Evolutionary conservation across 73 alveolate species (phyloP), one percentile per base, ranked within the genome.

Genomic region (Blepharisma japonicum): DNA sequence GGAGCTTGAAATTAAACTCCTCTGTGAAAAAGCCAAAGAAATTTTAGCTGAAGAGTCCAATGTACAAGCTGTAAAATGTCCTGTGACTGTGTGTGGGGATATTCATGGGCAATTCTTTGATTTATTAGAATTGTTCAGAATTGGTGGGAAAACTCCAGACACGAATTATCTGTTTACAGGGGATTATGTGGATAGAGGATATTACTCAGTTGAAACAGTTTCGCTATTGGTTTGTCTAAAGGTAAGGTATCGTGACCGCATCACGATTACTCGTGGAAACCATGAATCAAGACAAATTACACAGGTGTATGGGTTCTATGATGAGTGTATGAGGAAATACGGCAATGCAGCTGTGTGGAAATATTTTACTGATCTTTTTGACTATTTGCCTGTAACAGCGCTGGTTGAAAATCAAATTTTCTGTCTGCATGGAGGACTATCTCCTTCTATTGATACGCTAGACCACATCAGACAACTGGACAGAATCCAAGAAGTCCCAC

Each of bases 351-450:
- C 74, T 68, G 89, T 86, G 6, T 87, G 94, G 94, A 87, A 85
- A 39, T 55, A 71, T 45, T 79, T 87, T 55, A 87, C 94, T 3
- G 95, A 86, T 18, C 56, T 81, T 6, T 94, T 93, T 84, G 97
- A 90, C 53, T 78, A 67, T 50, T 55, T 71, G 32, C 86, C 86
- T 20, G 49, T 77, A 39, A 14, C 86, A 53, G 88, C 85, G 9
- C 76, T 71, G 6, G 56, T 86, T 20, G 93, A 86, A 86, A 90
- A 83, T 81, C 56, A 89, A 90, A 87, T 95, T 68, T 93, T 96
- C 94, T 95, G 98, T 80, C 94, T 95, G 80, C 99, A 96, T 84
- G 99, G 99, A 4, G 99, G 99, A n/a, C 79, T 92, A 25, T 91
- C 97, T 18, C 97, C 99, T 23, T 81, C 92, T 20, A 85, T 94